A percentile compares a stretch with the other conserved stretches of the same genome.
These are phyloP conservation scores for Candida stauntonica DNA, from an alignment of 805 yeast genomes.

Conservation along the genomic window DNA sequence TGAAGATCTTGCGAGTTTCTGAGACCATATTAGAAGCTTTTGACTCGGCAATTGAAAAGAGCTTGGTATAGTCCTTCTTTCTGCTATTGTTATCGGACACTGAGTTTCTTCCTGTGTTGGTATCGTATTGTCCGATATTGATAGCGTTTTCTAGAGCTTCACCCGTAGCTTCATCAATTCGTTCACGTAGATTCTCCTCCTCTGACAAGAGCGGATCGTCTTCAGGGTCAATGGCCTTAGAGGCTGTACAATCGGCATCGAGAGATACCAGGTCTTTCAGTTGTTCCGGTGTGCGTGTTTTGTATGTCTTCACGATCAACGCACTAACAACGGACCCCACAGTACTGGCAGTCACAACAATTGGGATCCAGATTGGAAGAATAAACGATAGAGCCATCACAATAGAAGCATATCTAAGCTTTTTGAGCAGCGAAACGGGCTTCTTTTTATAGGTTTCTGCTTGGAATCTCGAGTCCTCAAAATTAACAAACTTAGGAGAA, in stretches of 20 bases:
- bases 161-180: conserved; percentile 25
- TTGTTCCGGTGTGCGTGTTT: conserved; percentile 12
- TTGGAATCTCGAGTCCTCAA: conserved; percentile 30
- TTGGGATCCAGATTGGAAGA: conserved; percentile 49
- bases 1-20: conserved; percentile 3
- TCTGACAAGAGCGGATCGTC: no score
- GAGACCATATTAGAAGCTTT: conserved; percentile 1
- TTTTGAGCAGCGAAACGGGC: conserved; percentile 14
- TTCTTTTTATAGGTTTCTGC: conserved; percentile 7
- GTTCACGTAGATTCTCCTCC: conserved; percentile 5
- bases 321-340: conserved; percentile 36
- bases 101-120: conserved; percentile 19
- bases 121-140: conserved; percentile 20
- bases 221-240: background rate
- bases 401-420: conserved; percentile 24
- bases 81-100: conserved; percentile 9
- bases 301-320: conserved; percentile 35
- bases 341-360: conserved; percentile 33
- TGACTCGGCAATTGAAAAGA: background rate
- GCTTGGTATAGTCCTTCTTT: background rate
- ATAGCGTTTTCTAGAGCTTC: conserved; percentile 25
- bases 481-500: conserved; percentile 50
- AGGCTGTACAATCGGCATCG: background rate
- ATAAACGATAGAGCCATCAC: conserved; percentile 20
- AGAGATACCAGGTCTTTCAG: conserved; percentile 6